Base-by-base conservation (phyloP, 305 asterid species). In the Fraxinus sp. region DNA sequence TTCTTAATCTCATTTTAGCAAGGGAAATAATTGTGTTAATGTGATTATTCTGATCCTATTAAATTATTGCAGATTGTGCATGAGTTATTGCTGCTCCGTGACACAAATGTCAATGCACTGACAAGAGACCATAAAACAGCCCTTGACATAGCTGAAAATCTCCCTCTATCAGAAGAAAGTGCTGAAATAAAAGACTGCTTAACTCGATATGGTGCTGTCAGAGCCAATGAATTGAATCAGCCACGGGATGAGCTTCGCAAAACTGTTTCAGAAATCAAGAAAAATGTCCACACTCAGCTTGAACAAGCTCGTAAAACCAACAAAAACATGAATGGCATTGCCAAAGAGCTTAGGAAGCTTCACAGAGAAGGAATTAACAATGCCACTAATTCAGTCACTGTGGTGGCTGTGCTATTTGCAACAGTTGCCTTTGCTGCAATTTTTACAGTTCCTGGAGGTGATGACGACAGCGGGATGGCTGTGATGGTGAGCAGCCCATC, bases 401-500 rank as follows among this genome's bases (percentile, higher is more conserved):
- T 95, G 80, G 98, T 95, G 71, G 98, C 97, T 55, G 93, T 90
- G 55, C 93, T 93, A 14, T 93, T 95, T 52, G 98, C 98, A 3
- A 95, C 97, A 0, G 98, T 93, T 76, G 98, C 98, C 20, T 95
- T 94, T 77, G 95, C 95, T 0, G 97, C 97, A 44, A 93, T 94
- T 74, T 93, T 94, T 68, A 92, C 97, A 0, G 97, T 93, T 11
- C 97, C 98, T 0, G 98, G 98, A 6, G 97, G 96, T 0, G 97
- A 95, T 77, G 49, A 88, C 0, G 35, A 88, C 57, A 30, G 30
- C 1, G 98, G 97, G 83, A 84, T 80, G 85, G 98, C 98, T 1
- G 94, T 94, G 73, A 91, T 84, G 77, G 98, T 86, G 74, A 52
- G 77, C 85, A 46, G 83, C 22, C 80, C 92, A 4, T 83, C 97